These are phyloP conservation scores for Leccinum imitatum DNA, from an alignment of 768 basidiomycete species.

Conservation along the genomic window DNA sequence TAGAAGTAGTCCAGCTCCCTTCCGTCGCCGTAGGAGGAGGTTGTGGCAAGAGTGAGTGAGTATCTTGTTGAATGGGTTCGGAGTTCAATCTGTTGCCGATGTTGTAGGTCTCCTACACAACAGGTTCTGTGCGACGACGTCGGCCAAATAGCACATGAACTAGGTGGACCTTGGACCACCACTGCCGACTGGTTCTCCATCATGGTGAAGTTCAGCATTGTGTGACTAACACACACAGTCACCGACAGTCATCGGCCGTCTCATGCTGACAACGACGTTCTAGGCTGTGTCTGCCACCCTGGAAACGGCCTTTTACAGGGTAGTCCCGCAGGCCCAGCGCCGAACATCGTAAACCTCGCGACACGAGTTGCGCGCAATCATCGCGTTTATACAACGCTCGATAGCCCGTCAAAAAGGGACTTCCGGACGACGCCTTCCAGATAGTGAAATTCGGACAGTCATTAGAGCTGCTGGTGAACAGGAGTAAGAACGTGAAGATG, in stretches of 20 bases:
- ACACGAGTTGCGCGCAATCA: conserved; percentile 34
- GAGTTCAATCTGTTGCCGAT: neutral
- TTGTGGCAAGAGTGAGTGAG: conserved; percentile 44
- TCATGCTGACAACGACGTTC: neutral
- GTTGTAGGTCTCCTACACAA: conserved; percentile 22
- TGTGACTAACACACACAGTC: no score
- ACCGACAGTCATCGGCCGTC: neutral
- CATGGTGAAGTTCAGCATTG: conserved; percentile 33
- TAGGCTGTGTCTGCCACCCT: conserved; percentile 35
- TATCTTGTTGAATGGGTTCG: no score
- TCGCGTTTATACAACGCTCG: conserved; percentile 22
- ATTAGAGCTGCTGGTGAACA: conserved; percentile 24
- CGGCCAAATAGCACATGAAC: conserved; percentile 46
- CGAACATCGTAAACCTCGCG: conserved; percentile 42
- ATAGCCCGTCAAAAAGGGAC: conserved; percentile 12
- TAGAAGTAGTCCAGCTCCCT: conserved; percentile 37
- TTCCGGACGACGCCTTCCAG: conserved; percentile 16
- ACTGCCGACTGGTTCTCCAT: conserved; percentile 46
- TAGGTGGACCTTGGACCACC: conserved; percentile 29
- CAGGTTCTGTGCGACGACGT: conserved; percentile 28
- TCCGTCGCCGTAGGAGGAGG: conserved; percentile 30
- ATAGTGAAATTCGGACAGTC: conserved; percentile 36
- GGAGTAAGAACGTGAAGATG: no score
- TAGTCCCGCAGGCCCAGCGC: conserved; percentile 14
- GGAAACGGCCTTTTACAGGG: conserved; percentile 25